These are phyloP conservation scores for Saturnispora galanensis DNA, from an alignment of 805 yeast species.

Conservation along the genomic window DNA sequence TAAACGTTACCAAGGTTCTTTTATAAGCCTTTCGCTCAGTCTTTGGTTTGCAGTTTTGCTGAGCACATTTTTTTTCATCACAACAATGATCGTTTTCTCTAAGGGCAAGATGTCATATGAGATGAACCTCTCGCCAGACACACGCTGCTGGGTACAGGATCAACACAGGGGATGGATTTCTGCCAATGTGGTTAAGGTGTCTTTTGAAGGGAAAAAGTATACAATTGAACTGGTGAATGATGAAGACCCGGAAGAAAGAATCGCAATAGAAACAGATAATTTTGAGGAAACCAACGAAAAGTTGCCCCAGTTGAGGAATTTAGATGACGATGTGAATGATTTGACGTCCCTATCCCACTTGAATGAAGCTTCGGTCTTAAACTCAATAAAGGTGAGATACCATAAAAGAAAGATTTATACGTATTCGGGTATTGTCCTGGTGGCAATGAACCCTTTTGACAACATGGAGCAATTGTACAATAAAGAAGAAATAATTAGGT, in stretches of 20 bases:
- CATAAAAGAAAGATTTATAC: slow-evolving; percentile 85
- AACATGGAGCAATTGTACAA: slow-evolving; percentile 81
- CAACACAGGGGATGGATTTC: slow-evolving; percentile 66
- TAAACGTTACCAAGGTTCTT: too few species aligned
- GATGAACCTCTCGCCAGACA: slow-evolving; percentile 13
- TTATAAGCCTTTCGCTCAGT: too few species aligned
- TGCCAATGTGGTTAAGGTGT: slow-evolving; percentile 52
- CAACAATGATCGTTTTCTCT: too few species aligned
- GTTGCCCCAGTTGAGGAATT: slow-evolving; percentile 78
- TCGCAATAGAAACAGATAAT: slow-evolving; percentile 38
- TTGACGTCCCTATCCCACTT: slow-evolving; percentile 83
- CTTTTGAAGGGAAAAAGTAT: slow-evolving; percentile 32
- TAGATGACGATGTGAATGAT: slow-evolving; percentile 93
- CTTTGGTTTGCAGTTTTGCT: too few species aligned
- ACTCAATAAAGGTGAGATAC: slow-evolving; percentile 86
- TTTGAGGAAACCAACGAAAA: slow-evolving; percentile 43
- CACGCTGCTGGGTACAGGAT: slow-evolving; percentile 79
- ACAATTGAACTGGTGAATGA: slow-evolving; percentile 47
- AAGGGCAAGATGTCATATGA: neutral
- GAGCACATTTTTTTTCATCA: too few species aligned
- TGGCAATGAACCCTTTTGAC: slow-evolving; percentile 94
- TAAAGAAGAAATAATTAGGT: slow-evolving; percentile 84
- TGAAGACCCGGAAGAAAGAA: slow-evolving; percentile 30
- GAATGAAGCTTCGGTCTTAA: slow-evolving; percentile 93
- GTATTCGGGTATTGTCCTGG: slow-evolving; percentile 91